Conservation (phyloP, 2,329 filamentous ascomycete genomes). For the Hyphodiscus sp. region DNA sequence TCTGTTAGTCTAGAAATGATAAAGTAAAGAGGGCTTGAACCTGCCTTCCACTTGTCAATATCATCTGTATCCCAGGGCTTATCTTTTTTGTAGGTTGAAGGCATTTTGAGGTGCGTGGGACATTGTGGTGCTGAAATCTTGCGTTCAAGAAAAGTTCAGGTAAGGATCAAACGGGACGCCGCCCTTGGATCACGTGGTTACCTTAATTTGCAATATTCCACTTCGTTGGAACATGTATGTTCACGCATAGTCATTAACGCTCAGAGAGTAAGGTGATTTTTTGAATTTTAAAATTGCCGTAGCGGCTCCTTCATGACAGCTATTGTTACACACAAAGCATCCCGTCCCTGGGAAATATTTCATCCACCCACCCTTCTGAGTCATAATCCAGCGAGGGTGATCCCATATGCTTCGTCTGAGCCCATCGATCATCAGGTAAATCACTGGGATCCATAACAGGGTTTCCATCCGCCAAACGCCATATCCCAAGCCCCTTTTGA, state of each 20-base stretch:
- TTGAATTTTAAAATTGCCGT: conserved; percentile 6
- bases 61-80: conserved; percentile 96
- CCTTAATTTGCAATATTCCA: too few relatives aligned
- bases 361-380: too few relatives aligned
- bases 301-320: conserved; percentile 10
- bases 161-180: too few relatives aligned
- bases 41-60: conserved; percentile 90
- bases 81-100: conserved; percentile 80
- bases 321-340: conserved; percentile 15
- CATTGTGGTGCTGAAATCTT: background rate
- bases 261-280: too few relatives aligned
- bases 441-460: conserved; percentile 5
- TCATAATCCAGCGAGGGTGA: background rate
- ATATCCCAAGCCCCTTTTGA: conserved; percentile 24
- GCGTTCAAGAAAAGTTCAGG: conserved; percentile 1
- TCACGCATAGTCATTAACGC: too few relatives aligned
- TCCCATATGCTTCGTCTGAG: background rate
- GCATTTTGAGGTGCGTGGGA: conserved; percentile 48
- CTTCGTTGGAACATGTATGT: too few relatives aligned
- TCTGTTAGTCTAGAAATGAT: conserved; percentile 1
- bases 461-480: conserved; percentile 9
- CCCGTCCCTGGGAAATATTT: background rate
- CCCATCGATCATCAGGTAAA: conserved; percentile 12
- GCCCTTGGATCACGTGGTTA: too few relatives aligned
- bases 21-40: background rate